A percentile compares a stretch with the other conserved stretches of the same genome.
phyloP scores from a whole-genome alignment of 768 basidiomycete species.

The Suillus luteus region DNA sequence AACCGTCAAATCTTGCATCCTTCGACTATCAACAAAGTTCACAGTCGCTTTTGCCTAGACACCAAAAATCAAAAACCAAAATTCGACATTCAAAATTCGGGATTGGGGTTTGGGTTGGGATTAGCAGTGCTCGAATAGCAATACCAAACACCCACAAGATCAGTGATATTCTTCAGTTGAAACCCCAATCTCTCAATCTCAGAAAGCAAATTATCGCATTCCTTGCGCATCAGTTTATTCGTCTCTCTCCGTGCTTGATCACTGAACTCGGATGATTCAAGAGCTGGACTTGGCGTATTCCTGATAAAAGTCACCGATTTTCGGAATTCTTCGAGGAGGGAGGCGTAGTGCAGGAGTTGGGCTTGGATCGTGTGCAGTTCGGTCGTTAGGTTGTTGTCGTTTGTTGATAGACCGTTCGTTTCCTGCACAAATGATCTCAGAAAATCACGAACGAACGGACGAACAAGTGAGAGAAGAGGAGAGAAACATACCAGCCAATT shows the following conservation, averaged over 20 bases:
- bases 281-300: slow-evolving; percentile 49
- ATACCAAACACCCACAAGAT: slow-evolving; percentile 21
- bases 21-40: slow-evolving; percentile 49
- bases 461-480: not conserved
- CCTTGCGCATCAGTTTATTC: slow-evolving; percentile 41
- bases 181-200: slow-evolving; percentile 49
- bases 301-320: slow-evolving; percentile 53
- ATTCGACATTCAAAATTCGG: no score
- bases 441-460: slow-evolving; percentile 6
- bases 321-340: slow-evolving; percentile 55
- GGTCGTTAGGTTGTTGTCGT: slow-evolving; percentile 45
- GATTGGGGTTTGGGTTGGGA: no score
- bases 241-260: slow-evolving; percentile 22
- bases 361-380: slow-evolving; percentile 61
- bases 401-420: slow-evolving; percentile 38
- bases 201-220: slow-evolving; percentile 46
- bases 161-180: slow-evolving; percentile 26
- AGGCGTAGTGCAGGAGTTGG: slow-evolving; percentile 57
- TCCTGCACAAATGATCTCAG: slow-evolving; percentile 38
- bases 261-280: slow-evolving; percentile 33
- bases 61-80: not conserved
- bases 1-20: slow-evolving; percentile 13
- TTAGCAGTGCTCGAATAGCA: not conserved
- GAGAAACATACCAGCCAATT: slow-evolving; percentile 43
- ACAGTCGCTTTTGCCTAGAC: slow-evolving; percentile 55